Evolutionary conservation across 345 rosid species (phyloP).

Genomic region (Populus deltoides): DNA sequence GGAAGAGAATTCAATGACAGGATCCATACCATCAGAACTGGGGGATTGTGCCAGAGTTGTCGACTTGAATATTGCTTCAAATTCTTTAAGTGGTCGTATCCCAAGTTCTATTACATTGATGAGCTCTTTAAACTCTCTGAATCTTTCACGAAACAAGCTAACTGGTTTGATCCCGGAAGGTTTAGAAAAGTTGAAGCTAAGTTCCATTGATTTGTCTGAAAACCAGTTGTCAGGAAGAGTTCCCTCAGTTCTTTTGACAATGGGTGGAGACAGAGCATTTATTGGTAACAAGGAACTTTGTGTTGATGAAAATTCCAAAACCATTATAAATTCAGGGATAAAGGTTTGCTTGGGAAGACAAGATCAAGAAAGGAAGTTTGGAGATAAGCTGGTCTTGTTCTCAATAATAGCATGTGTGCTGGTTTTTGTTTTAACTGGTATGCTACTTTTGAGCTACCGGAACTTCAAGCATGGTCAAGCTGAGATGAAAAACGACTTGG

Average conservation of each 20-base stretch:
- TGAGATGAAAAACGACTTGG: conserved; percentile 22
- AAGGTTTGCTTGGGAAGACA: conserved; percentile 40
- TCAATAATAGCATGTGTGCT: conserved; percentile 42
- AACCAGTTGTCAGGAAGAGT: conserved; percentile 65
- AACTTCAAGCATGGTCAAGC: conserved; percentile 41
- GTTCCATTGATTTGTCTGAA: conserved; percentile 68
- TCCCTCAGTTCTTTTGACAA: conserved; percentile 55
- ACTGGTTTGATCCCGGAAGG: conserved; percentile 54
- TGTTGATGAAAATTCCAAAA: conserved; percentile 35
- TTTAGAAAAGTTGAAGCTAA: conserved; percentile 60
- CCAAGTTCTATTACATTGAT: conserved; percentile 43
- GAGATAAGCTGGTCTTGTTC: conserved; percentile 38
- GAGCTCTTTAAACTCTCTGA: conserved; percentile 63
- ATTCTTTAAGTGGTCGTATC: conserved; percentile 57
- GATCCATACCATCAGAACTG: conserved; percentile 53
- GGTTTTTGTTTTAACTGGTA: conserved; percentile 39
- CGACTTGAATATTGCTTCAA: conserved; percentile 72
- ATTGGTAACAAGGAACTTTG: conserved; percentile 56
- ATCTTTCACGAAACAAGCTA: conserved; percentile 67
- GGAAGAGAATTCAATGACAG: conserved; percentile 60
- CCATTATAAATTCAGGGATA: conserved; percentile 21
- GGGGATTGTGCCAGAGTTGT: conserved; percentile 53
- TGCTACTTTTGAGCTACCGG: conserved; percentile 51
- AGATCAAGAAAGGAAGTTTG: conserved; percentile 20
- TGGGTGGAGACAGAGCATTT: conserved; percentile 67